Percentiles rank a stretch among this genome's conserved stretches.
These are phyloP conservation scores for Populus trichocarpa DNA, from an alignment of 441 rosid genomes.

Conservation along the genomic window DNA sequence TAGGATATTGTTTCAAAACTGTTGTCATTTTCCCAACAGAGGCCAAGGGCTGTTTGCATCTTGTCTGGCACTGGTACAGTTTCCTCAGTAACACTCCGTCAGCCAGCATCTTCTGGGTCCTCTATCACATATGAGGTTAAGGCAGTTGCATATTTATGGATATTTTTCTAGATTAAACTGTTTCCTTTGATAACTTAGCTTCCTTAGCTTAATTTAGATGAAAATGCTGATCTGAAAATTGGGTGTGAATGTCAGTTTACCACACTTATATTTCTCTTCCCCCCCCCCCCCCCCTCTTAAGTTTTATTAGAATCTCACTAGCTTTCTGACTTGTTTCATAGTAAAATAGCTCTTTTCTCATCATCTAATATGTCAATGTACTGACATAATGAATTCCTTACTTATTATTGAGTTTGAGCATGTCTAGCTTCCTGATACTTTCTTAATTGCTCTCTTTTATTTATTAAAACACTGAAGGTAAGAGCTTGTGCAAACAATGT, in stretches of 20 bases:
- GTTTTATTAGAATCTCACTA: not conserved
- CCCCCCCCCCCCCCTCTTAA: not conserved
- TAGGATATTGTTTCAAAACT: slow-evolving; percentile 88
- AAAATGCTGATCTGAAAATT: not conserved
- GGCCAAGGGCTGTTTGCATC: slow-evolving; percentile 89
- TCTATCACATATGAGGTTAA: slow-evolving; percentile 72
- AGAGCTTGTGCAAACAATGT: not conserved
- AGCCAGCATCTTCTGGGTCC: slow-evolving; percentile 66
- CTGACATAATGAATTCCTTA: not conserved
- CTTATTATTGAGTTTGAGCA: not conserved
- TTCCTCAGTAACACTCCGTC: slow-evolving; percentile 78
- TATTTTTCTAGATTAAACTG: slow-evolving; percentile 3
- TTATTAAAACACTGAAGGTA: not conserved
- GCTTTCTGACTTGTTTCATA: not conserved
- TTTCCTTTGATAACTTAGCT: not conserved
- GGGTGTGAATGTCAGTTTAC: not conserved
- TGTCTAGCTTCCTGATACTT: not conserved
- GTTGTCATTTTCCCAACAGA: slow-evolving; percentile 74
- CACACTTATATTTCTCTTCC: not conserved
- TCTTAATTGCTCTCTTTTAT: not conserved
- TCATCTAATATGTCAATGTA: not conserved
- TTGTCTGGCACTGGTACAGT: slow-evolving; percentile 90
- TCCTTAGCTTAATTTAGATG: not conserved
- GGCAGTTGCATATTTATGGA: slow-evolving; percentile 15
- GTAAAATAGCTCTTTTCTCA: not conserved